Percentiles rank a stretch among this genome's conserved stretches.
These are phyloP conservation scores for Diaporthe nobilis DNA, from an alignment of 2,329 filamentous ascomycete species.

Conservation along the genomic window DNA sequence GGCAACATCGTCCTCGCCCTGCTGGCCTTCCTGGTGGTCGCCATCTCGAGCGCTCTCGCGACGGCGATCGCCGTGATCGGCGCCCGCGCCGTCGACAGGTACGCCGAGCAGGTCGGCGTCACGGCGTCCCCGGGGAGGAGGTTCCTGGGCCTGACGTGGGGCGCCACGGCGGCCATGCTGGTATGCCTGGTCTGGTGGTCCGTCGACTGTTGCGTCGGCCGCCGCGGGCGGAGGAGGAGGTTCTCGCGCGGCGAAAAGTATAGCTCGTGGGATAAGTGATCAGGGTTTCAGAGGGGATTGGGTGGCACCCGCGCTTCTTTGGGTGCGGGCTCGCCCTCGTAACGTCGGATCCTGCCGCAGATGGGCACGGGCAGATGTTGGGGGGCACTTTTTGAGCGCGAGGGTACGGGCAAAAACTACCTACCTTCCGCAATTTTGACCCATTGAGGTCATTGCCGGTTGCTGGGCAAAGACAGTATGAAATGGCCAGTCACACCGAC, in stretches of 20 bases:
- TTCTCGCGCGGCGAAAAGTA: slow-evolving; percentile 13
- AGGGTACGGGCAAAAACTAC: too few species aligned
- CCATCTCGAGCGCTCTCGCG: slow-evolving; percentile 13
- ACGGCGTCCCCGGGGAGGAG: neutral
- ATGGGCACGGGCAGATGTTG: too few species aligned
- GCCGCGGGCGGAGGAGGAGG: slow-evolving; percentile 10
- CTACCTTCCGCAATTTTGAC: neutral
- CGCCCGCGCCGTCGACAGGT: slow-evolving; percentile 1
- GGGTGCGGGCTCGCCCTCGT: neutral
- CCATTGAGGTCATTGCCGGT: neutral
- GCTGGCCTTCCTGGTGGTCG: slow-evolving; percentile 20
- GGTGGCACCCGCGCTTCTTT: neutral
- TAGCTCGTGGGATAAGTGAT: neutral
- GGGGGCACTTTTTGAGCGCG: too few species aligned
- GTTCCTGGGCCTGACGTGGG: slow-evolving; percentile 34
- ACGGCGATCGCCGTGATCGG: slow-evolving; percentile 27
- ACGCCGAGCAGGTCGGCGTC: slow-evolving; percentile 30
- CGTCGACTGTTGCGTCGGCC: slow-evolving; percentile 24
- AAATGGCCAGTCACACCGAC: too few species aligned
- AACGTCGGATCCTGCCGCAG: neutral
- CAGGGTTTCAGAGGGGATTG: neutral
- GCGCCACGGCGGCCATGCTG: slow-evolving; percentile 25
- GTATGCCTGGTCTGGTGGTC: slow-evolving; percentile 27
- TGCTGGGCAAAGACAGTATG: neutral
- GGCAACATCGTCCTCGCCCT: neutral